phyloP scores from a whole-genome alignment of 345 rosid genomes.

The Melaleuca alternifolia region DNA sequence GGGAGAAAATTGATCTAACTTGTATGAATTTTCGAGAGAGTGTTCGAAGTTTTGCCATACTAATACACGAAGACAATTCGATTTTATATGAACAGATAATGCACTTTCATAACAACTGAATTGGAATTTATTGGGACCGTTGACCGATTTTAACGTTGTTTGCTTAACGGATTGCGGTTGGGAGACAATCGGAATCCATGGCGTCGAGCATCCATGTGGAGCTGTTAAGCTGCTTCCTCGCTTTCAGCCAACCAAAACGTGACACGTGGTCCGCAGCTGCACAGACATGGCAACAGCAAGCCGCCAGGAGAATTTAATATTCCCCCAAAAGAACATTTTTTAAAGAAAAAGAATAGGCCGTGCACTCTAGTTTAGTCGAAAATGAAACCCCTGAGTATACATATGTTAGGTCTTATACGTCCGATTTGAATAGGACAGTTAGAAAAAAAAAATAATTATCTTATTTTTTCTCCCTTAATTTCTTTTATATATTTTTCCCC shows the following conservation, averaged over 20 bases:
- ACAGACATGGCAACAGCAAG: not conserved
- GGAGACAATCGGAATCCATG: not conserved
- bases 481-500: too few species aligned
- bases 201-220: not conserved
- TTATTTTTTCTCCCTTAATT: too few species aligned
- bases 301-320: not conserved
- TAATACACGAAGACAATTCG: too few species aligned
- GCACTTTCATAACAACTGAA: not conserved
- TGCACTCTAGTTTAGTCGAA: too few species aligned
- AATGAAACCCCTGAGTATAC: too few species aligned
- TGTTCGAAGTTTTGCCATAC: not conserved
- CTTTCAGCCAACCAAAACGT: not conserved
- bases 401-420: too few species aligned
- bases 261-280: not conserved
- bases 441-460: too few species aligned
- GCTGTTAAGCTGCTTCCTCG: not conserved
- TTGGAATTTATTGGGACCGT: not conserved
- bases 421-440: too few species aligned
- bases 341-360: too few species aligned
- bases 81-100: not conserved
- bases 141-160: not conserved
- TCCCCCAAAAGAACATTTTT: too few species aligned
- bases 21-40: not conserved
- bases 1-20: not conserved
- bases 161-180: not conserved